A percentile compares a stretch with the other conserved stretches of the same genome.
phyloP scores from a whole-genome alignment of 495 filamentous ascomycete genomes.

The Talaromyces proteolyticus region DNA sequence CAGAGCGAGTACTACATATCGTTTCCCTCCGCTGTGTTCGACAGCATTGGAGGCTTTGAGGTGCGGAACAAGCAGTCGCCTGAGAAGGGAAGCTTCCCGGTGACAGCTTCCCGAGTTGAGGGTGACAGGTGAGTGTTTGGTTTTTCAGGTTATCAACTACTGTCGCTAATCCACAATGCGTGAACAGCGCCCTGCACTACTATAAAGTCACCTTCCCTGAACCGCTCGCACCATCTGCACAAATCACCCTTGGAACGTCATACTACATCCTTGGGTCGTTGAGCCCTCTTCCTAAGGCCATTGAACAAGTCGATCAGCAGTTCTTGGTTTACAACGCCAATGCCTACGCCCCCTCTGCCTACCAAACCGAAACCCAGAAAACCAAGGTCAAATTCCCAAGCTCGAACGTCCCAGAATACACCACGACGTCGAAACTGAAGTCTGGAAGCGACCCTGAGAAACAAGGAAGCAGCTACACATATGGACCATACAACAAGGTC shows the following conservation, averaged over 20 bases:
- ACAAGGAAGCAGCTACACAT: constrained; percentile 80
- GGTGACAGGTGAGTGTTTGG: constrained; percentile 21
- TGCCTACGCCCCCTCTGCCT: constrained; percentile 74
- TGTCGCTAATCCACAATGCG: neutral
- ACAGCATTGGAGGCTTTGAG: constrained; percentile 77
- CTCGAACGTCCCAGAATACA: constrained; percentile 76
- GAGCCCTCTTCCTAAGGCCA: constrained; percentile 70
- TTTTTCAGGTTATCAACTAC: neutral
- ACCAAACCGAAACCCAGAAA: constrained; percentile 85
- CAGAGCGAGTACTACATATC: constrained; percentile 88
- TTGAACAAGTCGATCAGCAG: constrained; percentile 77
- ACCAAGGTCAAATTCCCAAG: constrained; percentile 89
- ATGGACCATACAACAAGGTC: constrained; percentile 75
- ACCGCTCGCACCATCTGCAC: constrained; percentile 65
- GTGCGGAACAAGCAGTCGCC: constrained; percentile 83
- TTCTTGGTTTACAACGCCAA: constrained; percentile 80
- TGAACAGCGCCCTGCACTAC: constrained; percentile 67
- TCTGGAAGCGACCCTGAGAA: constrained; percentile 70
- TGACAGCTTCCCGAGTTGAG: constrained; percentile 47
- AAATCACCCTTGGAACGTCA: constrained; percentile 81
- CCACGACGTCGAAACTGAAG: constrained; percentile 55
- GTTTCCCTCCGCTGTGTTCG: constrained; percentile 68
- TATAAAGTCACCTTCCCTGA: constrained; percentile 72
- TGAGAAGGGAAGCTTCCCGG: constrained; percentile 58
- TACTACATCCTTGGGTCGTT: constrained; percentile 73